A percentile compares a stretch with the other conserved stretches of the same genome.
Evolutionary conservation across 1,139 yeast species (phyloP).

Genomic region (Saccharomyces hybrid): DNA sequence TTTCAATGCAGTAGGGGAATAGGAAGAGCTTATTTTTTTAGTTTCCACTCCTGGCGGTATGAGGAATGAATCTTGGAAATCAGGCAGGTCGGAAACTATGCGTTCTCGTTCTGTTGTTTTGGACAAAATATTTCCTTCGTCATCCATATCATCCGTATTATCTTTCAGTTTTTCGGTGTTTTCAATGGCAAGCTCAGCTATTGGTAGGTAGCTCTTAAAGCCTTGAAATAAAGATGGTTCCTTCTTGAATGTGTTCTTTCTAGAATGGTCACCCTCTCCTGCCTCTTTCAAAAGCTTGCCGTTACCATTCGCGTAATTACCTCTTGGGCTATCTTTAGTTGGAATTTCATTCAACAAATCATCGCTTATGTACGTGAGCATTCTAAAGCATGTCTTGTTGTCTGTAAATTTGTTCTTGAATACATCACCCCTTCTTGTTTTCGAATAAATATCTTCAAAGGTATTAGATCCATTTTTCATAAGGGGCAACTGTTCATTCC

Average conservation of each 20-base stretch:
- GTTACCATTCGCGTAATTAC: not conserved
- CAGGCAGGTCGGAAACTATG: constrained; percentile 8
- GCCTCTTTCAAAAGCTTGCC: constrained; percentile 7
- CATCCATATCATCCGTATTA: not conserved
- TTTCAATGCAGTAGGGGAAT: constrained; percentile 35
- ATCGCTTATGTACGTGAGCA: constrained; percentile 47
- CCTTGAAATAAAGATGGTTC: constrained; percentile 53
- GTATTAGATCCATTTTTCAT: constrained; percentile 3
- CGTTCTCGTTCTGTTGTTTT: constrained; percentile 15
- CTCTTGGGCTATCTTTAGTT: constrained; percentile 4
- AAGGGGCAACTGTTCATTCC: not conserved
- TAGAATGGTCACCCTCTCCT: constrained; percentile 13
- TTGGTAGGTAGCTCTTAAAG: constrained; percentile 51
- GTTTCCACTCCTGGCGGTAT: constrained; percentile 6
- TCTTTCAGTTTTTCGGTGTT: not conserved
- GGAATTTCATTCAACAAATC: constrained; percentile 51
- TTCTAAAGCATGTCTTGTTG: constrained; percentile 38
- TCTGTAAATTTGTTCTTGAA: constrained; percentile 29
- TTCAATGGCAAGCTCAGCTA: constrained; percentile 28
- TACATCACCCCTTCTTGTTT: constrained; percentile 25
- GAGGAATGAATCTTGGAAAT: constrained; percentile 1
- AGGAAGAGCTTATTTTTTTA: constrained; percentile 20
- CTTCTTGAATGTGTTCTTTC: constrained; percentile 9
- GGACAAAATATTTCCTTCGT: not conserved
- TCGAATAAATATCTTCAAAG: constrained; percentile 21